Percentiles rank a stretch among this genome's conserved stretches.
These are phyloP conservation scores for Coniosporium apollinis DNA, from an alignment of 495 filamentous ascomycete genomes.

Conservation along the genomic window DNA sequence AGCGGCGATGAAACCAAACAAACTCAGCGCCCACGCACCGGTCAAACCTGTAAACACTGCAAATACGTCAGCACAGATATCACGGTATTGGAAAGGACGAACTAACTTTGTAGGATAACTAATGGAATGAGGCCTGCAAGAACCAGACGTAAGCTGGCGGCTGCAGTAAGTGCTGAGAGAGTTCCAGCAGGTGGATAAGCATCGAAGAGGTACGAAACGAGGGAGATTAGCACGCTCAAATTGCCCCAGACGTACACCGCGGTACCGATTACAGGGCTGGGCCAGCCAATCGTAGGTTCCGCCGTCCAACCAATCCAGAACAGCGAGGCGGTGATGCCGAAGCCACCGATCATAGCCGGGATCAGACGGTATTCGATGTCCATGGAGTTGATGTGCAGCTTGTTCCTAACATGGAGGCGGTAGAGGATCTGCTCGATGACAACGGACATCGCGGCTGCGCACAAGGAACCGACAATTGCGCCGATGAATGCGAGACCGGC, in stretches of 20 bases:
- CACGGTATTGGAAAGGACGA: no score
- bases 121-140: slow-evolving; percentile 15
- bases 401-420: slow-evolving; percentile 4
- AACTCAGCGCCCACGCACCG: slow-evolving; percentile 26
- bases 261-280: slow-evolving; percentile 15
- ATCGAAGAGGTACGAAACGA: slow-evolving; percentile 28
- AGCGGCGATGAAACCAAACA: slow-evolving; percentile 27
- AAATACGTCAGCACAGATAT: no score
- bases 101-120: slow-evolving; percentile 10
- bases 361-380: slow-evolving; percentile 17
- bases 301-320: slow-evolving; percentile 22
- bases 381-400: slow-evolving; percentile 1
- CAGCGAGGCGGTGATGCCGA: slow-evolving; percentile 7
- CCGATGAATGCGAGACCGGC: slow-evolving; percentile 25
- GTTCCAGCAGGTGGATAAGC: slow-evolving; percentile 21
- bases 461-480: slow-evolving; percentile 9
- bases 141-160: slow-evolving; percentile 11
- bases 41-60: no score
- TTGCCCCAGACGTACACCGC: slow-evolving; percentile 17
- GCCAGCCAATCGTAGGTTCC: slow-evolving; percentile 8
- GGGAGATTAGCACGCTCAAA: slow-evolving; percentile 18
- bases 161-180: slow-evolving; percentile 15
- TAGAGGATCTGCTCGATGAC: slow-evolving; percentile 12
- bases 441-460: slow-evolving; percentile 11
- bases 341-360: slow-evolving; percentile 11